These are phyloP conservation scores for Acarospora socialis DNA, from an alignment of 2,329 filamentous ascomycete species.

Conservation along the genomic window DNA sequence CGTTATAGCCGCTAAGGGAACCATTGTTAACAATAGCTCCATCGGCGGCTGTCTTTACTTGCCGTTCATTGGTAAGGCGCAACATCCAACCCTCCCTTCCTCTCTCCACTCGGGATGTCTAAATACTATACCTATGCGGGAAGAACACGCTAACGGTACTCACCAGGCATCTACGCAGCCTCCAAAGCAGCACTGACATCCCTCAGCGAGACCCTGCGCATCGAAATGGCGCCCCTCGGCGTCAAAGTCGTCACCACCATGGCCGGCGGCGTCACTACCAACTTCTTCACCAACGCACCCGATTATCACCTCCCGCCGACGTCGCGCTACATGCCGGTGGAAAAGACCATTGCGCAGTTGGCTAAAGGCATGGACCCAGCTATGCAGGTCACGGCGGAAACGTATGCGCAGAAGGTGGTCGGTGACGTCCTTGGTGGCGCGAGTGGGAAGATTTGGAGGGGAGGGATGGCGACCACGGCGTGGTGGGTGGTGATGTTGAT, in stretches of 20 bases:
- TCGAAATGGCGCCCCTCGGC: conserved; percentile 11
- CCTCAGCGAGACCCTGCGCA: conserved; percentile 8
- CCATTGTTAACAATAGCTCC: conserved; percentile 18
- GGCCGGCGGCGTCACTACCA: conserved; percentile 5
- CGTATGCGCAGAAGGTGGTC: conserved; percentile 2
- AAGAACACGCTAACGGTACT: no score
- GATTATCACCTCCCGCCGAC: conserved; percentile 1
- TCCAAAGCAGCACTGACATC: conserved; percentile 8
- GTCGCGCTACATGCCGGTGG: conserved; percentile 6
- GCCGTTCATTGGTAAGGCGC: conserved; percentile 5
- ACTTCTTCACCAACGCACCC: conserved; percentile 1
- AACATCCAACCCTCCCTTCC: conserved; percentile 1
- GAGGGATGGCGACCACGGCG: conserved; percentile 3
- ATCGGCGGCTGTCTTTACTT: no score
- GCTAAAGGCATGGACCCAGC: conserved; percentile 3
- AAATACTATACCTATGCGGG: no score
- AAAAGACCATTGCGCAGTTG: conserved; percentile 4
- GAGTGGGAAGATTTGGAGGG: background rate
- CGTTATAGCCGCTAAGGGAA: conserved; percentile 16
- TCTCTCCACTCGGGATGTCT: no score
- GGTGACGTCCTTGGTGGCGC: background rate
- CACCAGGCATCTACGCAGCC: conserved; percentile 5
- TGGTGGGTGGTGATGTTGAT: no score
- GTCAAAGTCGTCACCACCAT: conserved; percentile 10
- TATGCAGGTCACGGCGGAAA: background rate